Evolutionary conservation across 345 rosid genomes (phyloP).

Genomic region (Eucalyptus erythrocorys): DNA sequence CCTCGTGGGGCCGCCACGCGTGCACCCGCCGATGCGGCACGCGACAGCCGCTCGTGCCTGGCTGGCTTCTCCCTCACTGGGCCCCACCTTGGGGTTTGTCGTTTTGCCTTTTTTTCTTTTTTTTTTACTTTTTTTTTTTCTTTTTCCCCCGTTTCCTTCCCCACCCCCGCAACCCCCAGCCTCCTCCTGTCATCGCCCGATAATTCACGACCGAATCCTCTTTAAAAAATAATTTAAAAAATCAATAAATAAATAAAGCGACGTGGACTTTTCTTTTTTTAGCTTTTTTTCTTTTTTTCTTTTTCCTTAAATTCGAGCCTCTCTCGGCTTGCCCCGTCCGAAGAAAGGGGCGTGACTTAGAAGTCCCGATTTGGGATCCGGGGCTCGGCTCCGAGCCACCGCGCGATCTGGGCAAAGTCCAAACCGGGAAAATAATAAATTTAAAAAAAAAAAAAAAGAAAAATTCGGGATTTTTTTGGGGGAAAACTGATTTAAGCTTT

Average conservation of each 20-base stretch:
- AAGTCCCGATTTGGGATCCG: background rate
- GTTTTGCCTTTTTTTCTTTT: background rate
- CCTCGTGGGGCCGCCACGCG: slow-evolving; percentile 19
- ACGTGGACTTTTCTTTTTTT: background rate
- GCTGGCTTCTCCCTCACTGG: background rate
- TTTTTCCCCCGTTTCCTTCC: too few relatives aligned
- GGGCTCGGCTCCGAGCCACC: background rate
- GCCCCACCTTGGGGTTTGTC: background rate
- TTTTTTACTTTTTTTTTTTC: background rate
- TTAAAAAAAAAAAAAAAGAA: background rate
- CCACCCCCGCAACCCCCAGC: too few relatives aligned
- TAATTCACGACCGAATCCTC: background rate
- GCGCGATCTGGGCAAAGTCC: background rate
- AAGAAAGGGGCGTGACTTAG: background rate
- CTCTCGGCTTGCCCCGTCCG: background rate
- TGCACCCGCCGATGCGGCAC: slow-evolving; percentile 32
- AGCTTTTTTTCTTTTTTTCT: background rate
- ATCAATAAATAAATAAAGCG: background rate
- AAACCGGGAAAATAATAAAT: background rate
- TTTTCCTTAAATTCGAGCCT: background rate
- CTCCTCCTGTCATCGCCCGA: background rate
- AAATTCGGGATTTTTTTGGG: background rate
- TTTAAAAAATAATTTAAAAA: background rate
- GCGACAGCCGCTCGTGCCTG: slow-evolving; percentile 29
- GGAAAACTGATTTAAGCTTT: background rate